These are phyloP conservation scores for Thelephora ganbajun DNA, from an alignment of 768 basidiomycete species.

Conservation along the genomic window DNA sequence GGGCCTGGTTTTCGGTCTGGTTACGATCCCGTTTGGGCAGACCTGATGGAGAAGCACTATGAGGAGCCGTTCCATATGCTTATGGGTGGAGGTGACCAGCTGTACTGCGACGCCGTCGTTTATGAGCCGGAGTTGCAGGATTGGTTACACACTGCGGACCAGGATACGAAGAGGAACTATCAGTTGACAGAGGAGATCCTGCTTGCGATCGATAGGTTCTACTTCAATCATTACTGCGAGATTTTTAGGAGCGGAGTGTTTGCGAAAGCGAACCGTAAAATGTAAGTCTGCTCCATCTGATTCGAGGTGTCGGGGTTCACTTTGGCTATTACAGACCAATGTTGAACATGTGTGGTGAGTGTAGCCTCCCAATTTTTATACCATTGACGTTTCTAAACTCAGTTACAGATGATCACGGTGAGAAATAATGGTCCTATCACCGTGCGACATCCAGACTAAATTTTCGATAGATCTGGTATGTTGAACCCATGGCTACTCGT, in stretches of 20 bases:
- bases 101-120: slow-evolving; percentile 75
- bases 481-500: background rate
- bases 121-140: slow-evolving; percentile 81
- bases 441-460: slow-evolving; percentile 1
- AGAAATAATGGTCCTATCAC: slow-evolving; percentile 12
- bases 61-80: slow-evolving; percentile 78
- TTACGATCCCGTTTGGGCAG: slow-evolving; percentile 88
- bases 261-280: slow-evolving; percentile 79
- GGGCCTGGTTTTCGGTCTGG: slow-evolving; percentile 70
- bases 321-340: slow-evolving; percentile 61
- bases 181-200: slow-evolving; percentile 60
- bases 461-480: slow-evolving; percentile 29
- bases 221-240: slow-evolving; percentile 86
- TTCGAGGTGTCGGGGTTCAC: slow-evolving; percentile 22
- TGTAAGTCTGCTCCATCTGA: slow-evolving; percentile 35
- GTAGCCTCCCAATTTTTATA: slow-evolving; percentile 7
- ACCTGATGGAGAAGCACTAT: slow-evolving; percentile 74
- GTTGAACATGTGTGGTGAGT: slow-evolving; percentile 70
- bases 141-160: slow-evolving; percentile 57
- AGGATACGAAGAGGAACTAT: slow-evolving; percentile 41
- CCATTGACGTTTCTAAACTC: slow-evolving; percentile 1
- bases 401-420: slow-evolving; percentile 67
- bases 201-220: slow-evolving; percentile 70
- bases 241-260: slow-evolving; percentile 81
- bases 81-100: slow-evolving; percentile 88